Conservation (phyloP, 176 grass and related monocot species). For the Oryza rufipogon region DNA sequence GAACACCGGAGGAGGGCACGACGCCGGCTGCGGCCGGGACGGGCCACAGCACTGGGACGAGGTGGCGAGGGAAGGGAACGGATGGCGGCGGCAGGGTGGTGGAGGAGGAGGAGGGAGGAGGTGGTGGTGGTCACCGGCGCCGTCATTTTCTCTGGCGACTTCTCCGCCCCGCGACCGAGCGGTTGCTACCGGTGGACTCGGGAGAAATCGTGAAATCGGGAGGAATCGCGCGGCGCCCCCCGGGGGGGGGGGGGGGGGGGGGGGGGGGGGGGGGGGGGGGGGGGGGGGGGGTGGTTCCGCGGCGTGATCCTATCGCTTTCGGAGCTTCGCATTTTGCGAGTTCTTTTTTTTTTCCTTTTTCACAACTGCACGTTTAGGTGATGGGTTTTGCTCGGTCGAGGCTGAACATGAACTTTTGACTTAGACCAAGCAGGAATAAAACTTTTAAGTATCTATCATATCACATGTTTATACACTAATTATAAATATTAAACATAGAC, state of each 20-base stretch:
- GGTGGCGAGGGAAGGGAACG: conserved; percentile 2
- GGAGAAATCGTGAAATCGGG: not conserved
- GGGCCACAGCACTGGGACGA: not conserved
- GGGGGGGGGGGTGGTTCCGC: not conserved
- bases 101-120: not conserved
- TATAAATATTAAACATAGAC: too few species aligned
- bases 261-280: not conserved
- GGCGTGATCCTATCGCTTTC: conserved; percentile 24
- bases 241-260: too few species aligned
- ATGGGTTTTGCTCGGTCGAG: not conserved
- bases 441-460: too few species aligned
- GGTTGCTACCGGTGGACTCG: conserved; percentile 20
- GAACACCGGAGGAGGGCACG: conserved; percentile 46
- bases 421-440: too few species aligned
- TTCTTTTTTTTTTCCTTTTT: too few species aligned
- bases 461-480: too few species aligned
- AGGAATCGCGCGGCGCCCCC: not conserved
- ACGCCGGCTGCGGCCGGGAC: not conserved
- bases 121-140: conserved; percentile 28
- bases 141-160: conserved; percentile 37
- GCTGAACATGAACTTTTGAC: not conserved
- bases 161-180: conserved; percentile 6
- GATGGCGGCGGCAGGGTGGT: conserved; percentile 7
- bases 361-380: conserved; percentile 13
- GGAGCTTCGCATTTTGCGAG: not conserved